Conservation (phyloP, 2,329 filamentous ascomycete genomes). For the Seiridium unicorne region DNA sequence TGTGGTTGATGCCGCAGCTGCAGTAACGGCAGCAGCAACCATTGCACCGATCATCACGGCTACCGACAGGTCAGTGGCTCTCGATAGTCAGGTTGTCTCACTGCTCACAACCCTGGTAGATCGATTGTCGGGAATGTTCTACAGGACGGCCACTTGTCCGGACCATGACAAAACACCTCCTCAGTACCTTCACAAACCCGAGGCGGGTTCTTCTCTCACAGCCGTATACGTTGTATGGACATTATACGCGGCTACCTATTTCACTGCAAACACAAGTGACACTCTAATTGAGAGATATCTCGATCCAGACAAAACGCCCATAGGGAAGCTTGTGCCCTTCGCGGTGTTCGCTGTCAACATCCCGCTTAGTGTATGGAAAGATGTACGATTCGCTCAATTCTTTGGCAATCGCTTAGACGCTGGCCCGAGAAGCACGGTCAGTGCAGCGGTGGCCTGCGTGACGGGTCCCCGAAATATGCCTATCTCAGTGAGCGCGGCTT, state of each 20-base stretch:
- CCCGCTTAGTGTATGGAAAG: conserved; percentile 29
- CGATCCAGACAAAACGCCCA: conserved; percentile 22
- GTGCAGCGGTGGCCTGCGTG: conserved; percentile 8
- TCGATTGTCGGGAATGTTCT: conserved; percentile 14
- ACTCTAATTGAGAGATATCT: conserved; percentile 21
- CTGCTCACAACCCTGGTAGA: not conserved
- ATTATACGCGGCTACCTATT: conserved; percentile 27
- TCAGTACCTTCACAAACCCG: conserved; percentile 17
- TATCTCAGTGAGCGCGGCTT: conserved; percentile 21
- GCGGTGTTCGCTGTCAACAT: conserved; percentile 29
- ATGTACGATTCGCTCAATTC: conserved; percentile 27
- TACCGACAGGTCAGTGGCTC: not conserved
- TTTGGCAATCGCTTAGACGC: conserved; percentile 16
- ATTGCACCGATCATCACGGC: not conserved
- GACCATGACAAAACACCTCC: conserved; percentile 1
- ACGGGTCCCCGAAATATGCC: conserved; percentile 12
- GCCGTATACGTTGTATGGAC: conserved; percentile 27
- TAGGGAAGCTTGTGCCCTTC: conserved; percentile 12
- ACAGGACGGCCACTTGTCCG: conserved; percentile 13
- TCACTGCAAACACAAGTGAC: conserved; percentile 25
- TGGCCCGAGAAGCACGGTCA: not conserved
- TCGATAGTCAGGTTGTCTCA: not conserved
- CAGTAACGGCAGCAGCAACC: not conserved
- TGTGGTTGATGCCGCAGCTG: not conserved
- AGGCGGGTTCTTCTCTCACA: conserved; percentile 19